These are phyloP conservation scores for Postia placenta DNA, from an alignment of 768 basidiomycete genomes.

Conservation along the genomic window DNA sequence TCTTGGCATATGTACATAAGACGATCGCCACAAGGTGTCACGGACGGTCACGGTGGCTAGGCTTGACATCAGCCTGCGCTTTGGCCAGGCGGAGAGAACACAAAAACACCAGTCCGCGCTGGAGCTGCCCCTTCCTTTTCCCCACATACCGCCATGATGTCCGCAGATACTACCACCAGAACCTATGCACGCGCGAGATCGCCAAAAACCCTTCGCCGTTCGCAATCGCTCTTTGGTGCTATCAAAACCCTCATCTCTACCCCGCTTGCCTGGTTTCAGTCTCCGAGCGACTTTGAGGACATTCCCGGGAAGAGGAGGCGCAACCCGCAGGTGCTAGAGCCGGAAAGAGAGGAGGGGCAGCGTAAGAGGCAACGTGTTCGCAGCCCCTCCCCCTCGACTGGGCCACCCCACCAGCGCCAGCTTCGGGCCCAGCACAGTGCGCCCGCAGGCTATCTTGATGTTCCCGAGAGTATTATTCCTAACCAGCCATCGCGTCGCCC, in stretches of 20 bases:
- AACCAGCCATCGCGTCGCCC: constrained; percentile 5
- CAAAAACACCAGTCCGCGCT: neutral
- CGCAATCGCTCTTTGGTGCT: constrained; percentile 26
- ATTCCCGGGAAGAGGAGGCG: constrained; percentile 28
- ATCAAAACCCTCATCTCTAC: constrained; percentile 29
- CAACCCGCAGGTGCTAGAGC: constrained; percentile 7
- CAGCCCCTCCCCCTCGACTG: constrained; percentile 14
- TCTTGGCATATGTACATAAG: too few relatives aligned
- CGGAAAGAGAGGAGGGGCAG: constrained; percentile 13
- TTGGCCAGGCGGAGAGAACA: neutral
- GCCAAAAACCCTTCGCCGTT: constrained; percentile 17
- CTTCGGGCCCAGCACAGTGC: neutral
- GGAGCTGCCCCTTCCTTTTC: constrained; percentile 3
- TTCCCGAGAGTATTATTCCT: constrained; percentile 17
- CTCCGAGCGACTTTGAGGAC: constrained; percentile 21
- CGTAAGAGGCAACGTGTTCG: constrained; percentile 23
- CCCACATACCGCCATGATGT: constrained; percentile 11
- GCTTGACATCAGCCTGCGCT: constrained; percentile 1
- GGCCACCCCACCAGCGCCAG: constrained; percentile 5
- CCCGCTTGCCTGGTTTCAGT: constrained; percentile 27
- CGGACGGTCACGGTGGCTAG: too few relatives aligned
- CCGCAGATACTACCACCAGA: constrained; percentile 7
- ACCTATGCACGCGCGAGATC: constrained; percentile 8
- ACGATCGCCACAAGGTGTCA: too few relatives aligned
- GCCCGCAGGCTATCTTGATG: constrained; percentile 25